Evolutionary conservation across 2,329 filamentous ascomycete genomes (phyloP).

Genomic region (Scortechinia acanthostroma): DNA sequence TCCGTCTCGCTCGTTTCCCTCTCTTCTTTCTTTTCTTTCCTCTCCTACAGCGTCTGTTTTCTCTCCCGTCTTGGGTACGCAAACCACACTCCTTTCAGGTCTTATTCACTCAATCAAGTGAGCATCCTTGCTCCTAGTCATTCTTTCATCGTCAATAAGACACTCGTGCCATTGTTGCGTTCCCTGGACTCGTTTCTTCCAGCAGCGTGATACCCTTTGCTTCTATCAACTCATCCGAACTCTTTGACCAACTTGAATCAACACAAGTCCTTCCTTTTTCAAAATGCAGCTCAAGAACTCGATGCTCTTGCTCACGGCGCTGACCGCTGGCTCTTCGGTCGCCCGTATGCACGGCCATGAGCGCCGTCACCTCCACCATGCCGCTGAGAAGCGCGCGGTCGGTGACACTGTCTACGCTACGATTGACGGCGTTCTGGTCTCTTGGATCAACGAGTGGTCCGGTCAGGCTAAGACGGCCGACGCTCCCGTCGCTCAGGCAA

Average conservation of each 20-base stretch:
- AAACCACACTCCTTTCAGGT: background rate
- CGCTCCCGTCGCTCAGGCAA: conserved; percentile 25
- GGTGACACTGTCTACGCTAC: background rate
- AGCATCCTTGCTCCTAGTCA: background rate
- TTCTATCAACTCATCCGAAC: no score
- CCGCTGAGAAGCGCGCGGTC: background rate
- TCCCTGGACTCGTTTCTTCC: no score
- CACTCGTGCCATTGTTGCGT: no score
- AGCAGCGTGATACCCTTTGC: no score
- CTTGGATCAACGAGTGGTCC: background rate
- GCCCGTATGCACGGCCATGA: conserved; percentile 1
- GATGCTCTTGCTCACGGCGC: background rate
- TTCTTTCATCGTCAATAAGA: no score
- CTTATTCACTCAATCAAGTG: background rate
- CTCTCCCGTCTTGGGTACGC: background rate
- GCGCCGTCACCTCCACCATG: background rate
- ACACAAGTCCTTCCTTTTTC: background rate
- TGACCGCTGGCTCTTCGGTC: background rate
- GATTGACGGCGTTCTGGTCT: background rate
- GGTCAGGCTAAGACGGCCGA: conserved; percentile 22
- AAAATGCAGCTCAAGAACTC: background rate
- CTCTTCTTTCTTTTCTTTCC: no score
- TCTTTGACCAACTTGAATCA: background rate
- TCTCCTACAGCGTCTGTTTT: background rate
- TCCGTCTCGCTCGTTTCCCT: no score